These are phyloP conservation scores for Monosporascus sp. DNA, from an alignment of 2,329 filamentous ascomycete genomes.

Conservation along the genomic window DNA sequence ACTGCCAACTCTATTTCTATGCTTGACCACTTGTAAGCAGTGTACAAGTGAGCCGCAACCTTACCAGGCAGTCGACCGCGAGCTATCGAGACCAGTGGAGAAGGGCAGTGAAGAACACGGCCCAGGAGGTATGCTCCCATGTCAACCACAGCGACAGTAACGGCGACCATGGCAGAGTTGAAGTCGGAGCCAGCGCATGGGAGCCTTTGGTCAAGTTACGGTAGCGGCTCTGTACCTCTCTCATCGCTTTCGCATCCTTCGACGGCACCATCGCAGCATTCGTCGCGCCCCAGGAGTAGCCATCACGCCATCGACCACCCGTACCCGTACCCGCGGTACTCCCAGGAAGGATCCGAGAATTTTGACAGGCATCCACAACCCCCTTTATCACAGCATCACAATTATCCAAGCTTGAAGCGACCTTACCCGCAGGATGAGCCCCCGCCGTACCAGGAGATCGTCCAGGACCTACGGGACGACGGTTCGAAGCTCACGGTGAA, in stretches of 20 bases:
- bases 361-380: conserved; percentile 50
- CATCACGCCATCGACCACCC: conserved; percentile 46
- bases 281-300: conserved; percentile 46
- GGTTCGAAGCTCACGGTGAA: conserved; percentile 52
- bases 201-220: conserved; percentile 54
- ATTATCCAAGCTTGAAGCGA: conserved; percentile 52
- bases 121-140: conserved; percentile 48
- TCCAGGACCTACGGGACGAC: conserved; percentile 56
- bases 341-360: conserved; percentile 48
- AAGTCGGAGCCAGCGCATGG: conserved; percentile 55
- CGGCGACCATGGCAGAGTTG: conserved; percentile 59
- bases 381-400: conserved; percentile 45
- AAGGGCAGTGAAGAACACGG: conserved; percentile 3
- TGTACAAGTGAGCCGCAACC: neutral
- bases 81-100: neutral
- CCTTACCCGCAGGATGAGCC: conserved; percentile 53
- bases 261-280: conserved; percentile 40
- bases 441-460: conserved; percentile 54
- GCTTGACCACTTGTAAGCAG: neutral
- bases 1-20: neutral
- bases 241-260: conserved; percentile 42
- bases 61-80: neutral
- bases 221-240: conserved; percentile 48
- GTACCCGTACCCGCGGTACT: conserved; percentile 50
- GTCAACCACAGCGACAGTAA: conserved; percentile 57